Conservation (phyloP, 495 filamentous ascomycete species). For the Filosporella fistucella region DNA sequence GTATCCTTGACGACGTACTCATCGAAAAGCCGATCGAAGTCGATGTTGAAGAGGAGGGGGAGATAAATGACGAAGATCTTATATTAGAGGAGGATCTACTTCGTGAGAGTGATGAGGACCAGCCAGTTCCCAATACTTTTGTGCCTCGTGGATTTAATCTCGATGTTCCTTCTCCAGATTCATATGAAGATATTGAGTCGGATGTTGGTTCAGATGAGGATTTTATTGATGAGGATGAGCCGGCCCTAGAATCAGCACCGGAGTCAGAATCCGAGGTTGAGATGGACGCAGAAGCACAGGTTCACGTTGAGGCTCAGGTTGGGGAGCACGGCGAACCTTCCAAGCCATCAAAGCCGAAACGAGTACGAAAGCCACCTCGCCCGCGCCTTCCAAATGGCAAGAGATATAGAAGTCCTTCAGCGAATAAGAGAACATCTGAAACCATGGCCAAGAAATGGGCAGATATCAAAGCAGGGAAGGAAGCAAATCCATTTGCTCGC, state of each 20-base stretch:
- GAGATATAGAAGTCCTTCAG: neutral
- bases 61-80: neutral
- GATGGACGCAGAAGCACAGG: no score
- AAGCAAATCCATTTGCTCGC: neutral
- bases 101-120: no score
- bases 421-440: constrained; percentile 4
- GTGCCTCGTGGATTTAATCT: no score
- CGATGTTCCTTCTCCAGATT: no score
- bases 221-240: neutral
- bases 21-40: neutral
- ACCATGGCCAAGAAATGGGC: constrained; percentile 14
- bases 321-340: no score
- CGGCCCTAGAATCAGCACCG: neutral
- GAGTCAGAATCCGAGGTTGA: neutral
- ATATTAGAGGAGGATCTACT: neutral
- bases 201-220: no score
- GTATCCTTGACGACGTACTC: neutral
- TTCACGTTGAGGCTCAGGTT: no score
- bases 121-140: no score
- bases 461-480: constrained; percentile 9
- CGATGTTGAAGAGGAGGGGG: neutral
- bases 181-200: no score
- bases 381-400: no score
- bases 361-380: no score
- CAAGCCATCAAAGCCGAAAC: no score